Evolutionary conservation across 345 rosid genomes (phyloP), one percentile per base, ranked within the genome.

Genomic region (Excoecaria agallocha): DNA sequence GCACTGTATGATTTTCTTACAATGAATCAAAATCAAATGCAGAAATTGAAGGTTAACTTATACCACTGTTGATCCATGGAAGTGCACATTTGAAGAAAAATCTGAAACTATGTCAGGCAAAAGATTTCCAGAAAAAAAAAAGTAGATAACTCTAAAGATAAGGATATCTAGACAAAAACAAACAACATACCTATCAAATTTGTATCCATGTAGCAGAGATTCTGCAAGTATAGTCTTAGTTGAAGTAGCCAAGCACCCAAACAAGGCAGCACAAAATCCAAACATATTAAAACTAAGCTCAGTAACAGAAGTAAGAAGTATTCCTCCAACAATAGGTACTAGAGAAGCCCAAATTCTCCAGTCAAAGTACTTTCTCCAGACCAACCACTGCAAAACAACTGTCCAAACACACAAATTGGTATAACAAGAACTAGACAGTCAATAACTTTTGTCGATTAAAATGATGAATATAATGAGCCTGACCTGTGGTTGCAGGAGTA

Each of bases 401-500:
- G 88, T 71, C 30, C 79, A 66, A 69, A 76, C 61, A 46, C 81
- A 79, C 70, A 45, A 69, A 80, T 78, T 57, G 17, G 25, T 19
- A 16, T 17, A 16, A 63, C 39, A 54, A 52, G 25, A 51, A 30
- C 54, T 61, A 54, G 16, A 46, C 41, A 74, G n/a, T 55, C n/a
- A 55, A 55, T 55, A 55, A 19, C 8, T 2, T 43, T 55, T 55
- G 59, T 55, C 7, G 11, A 54, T 49, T 49, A 73, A 65, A 52
- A 39, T 25, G 37, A 56, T 66, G 60, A 54, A 43, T 49, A 73
- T 61, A 52, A 39, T 25, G 37, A 56, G 68, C 57, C 84, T 50
- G 46, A 96, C 99, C 99, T 85, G 99, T 96, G 66, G 99, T 96
- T 56, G 99, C 99, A 37, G 99, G 99, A 73, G 99, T 96, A 76